Evolutionary conservation across 805 yeast species (phyloP).

Genomic region (Candida ortonii): DNA sequence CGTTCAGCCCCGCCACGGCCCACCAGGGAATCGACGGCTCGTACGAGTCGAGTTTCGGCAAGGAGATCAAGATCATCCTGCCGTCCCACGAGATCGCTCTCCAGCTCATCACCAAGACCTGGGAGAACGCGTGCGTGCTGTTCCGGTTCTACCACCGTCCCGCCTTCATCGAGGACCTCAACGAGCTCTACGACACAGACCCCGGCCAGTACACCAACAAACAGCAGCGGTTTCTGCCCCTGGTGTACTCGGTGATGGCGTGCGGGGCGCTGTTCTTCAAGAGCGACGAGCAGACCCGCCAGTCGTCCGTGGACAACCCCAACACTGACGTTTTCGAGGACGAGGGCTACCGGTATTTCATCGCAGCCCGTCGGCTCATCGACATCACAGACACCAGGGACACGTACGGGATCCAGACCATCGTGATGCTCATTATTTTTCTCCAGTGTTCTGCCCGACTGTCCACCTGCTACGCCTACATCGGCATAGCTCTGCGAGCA

Average conservation of each 20-base stretch:
- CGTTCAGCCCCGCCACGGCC: slow-evolving; percentile 13
- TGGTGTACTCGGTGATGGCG: slow-evolving; percentile 83
- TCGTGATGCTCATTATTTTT: slow-evolving; percentile 82
- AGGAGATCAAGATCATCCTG: slow-evolving; percentile 61
- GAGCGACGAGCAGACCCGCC: slow-evolving; percentile 38
- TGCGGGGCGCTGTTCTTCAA: slow-evolving; percentile 79
- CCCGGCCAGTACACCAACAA: slow-evolving; percentile 69
- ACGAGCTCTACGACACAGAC: slow-evolving; percentile 71
- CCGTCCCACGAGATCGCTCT: slow-evolving; percentile 77
- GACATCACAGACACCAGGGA: slow-evolving; percentile 85
- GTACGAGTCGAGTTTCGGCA: slow-evolving; percentile 36
- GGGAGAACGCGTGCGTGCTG: slow-evolving; percentile 83
- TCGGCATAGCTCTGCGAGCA: slow-evolving; percentile 81
- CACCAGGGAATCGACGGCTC: slow-evolving; percentile 38
- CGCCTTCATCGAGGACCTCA: slow-evolving; percentile 68
- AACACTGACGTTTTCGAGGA: slow-evolving; percentile 49
- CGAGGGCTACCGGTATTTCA: slow-evolving; percentile 77
- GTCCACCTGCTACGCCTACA: slow-evolving; percentile 84
- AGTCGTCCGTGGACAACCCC: slow-evolving; percentile 27
- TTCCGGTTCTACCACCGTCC: slow-evolving; percentile 87
- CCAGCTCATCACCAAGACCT: slow-evolving; percentile 67
- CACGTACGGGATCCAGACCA: slow-evolving; percentile 76
- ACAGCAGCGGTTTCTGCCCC: slow-evolving; percentile 72
- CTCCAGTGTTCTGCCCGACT: slow-evolving; percentile 85
- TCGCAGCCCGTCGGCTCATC: slow-evolving; percentile 73